A percentile compares a stretch with the other conserved stretches of the same genome.
phyloP scores from a whole-genome alignment of 225 moss, liverwort and hornwort genomes.

The Anthoceros angustus region DNA sequence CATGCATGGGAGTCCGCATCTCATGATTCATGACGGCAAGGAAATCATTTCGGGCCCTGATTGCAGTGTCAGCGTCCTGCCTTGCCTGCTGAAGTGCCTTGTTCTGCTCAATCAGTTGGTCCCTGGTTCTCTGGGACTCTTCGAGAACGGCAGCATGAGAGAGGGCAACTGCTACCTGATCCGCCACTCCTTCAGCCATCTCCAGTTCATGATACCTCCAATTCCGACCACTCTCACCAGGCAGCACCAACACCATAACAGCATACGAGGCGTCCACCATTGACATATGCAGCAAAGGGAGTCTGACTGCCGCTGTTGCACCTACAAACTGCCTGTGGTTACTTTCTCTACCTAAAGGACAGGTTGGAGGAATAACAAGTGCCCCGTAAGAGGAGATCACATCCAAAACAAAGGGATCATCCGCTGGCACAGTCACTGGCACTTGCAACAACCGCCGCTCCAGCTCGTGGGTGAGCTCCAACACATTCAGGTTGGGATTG shows the following conservation, averaged over 20 bases:
- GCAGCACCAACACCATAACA: neutral
- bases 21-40: conserved; percentile 2
- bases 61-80: neutral
- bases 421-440: neutral
- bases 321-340: neutral
- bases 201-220: neutral
- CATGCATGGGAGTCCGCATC: conserved; percentile 5
- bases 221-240: neutral
- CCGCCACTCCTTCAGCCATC: neutral
- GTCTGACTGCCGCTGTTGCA: neutral
- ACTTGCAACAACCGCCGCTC: neutral
- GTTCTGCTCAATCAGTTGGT: neutral
- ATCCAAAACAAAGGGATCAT: neutral
- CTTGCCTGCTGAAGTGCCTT: neutral
- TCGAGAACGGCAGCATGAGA: neutral
- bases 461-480: conserved; percentile 2
- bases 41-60: neutral
- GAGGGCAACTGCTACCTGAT: neutral
- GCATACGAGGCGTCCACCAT: neutral
- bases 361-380: neutral
- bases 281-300: neutral
- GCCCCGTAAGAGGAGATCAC: neutral
- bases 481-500: neutral
- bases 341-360: neutral
- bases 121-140: neutral